A percentile compares a stretch with the other conserved stretches of the same genome.
Conservation (phyloP, 2,329 filamentous ascomycete genomes). For the Zarea fungicola region DNA sequence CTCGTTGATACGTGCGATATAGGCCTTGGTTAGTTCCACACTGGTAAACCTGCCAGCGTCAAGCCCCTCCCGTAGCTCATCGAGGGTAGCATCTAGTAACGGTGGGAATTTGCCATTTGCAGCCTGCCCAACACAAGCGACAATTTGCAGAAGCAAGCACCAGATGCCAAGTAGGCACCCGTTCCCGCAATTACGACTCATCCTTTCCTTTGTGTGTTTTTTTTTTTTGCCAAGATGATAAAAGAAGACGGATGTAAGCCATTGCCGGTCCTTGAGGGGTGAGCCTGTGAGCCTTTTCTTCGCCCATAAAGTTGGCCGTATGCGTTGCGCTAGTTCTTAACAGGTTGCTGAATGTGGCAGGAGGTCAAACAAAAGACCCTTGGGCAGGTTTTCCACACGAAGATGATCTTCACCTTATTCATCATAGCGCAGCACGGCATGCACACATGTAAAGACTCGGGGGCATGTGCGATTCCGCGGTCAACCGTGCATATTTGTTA, state of each 20-base stretch:
- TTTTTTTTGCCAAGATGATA: neutral
- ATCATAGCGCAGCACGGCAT: neutral
- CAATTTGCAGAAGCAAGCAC: neutral
- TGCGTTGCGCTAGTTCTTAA: neutral
- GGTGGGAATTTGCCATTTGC: neutral
- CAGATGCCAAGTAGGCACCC: neutral
- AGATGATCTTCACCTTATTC: neutral
- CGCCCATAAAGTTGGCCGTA: neutral
- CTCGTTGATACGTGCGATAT: constrained; percentile 27
- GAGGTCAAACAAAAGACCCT: neutral
- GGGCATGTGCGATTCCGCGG: no score
- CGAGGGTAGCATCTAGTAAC: constrained; percentile 17
- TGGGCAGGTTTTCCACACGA: neutral
- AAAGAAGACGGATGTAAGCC: neutral
- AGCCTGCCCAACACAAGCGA: neutral
- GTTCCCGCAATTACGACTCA: neutral
- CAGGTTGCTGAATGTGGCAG: neutral
- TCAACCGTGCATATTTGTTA: no score
- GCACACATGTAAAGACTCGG: no score
- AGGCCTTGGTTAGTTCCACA: constrained; percentile 27
- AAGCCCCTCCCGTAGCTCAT: constrained; percentile 22
- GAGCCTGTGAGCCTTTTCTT: no score
- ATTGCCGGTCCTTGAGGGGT: no score
- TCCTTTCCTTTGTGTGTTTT: neutral
- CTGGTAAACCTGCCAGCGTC: constrained; percentile 23